A percentile compares a stretch with the other conserved stretches of the same genome.
phyloP scores from a whole-genome alignment of 176 grass and related monocot genomes.

The Aegilops longissima region DNA sequence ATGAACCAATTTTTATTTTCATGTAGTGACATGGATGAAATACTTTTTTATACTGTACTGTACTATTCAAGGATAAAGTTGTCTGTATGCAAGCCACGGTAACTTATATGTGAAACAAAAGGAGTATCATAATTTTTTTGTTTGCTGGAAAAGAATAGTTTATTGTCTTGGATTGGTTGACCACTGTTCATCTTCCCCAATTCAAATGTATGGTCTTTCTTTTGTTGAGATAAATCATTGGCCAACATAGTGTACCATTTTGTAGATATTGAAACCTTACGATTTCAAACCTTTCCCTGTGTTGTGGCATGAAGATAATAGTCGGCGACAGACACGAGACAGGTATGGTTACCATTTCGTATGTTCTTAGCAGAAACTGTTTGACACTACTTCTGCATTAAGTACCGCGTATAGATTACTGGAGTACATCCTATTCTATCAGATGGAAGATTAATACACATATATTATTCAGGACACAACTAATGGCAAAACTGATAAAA shows the following conservation, averaged over 20 bases:
- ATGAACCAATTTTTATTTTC: not conserved
- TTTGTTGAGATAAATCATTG: slow-evolving; percentile 27
- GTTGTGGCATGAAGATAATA: slow-evolving; percentile 94
- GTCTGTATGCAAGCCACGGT: not conserved
- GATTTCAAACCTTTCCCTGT: slow-evolving; percentile 95
- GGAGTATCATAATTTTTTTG: not conserved
- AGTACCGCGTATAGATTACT: not conserved
- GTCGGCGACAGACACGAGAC: slow-evolving; percentile 70
- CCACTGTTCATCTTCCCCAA: not conserved
- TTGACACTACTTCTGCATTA: not conserved
- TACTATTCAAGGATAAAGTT: not conserved
- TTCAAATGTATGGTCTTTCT: slow-evolving; percentile 16
- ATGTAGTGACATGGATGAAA: not conserved
- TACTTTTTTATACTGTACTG: not conserved
- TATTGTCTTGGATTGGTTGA: slow-evolving; percentile 4
- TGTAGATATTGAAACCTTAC: slow-evolving; percentile 77
- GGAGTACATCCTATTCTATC: slow-evolving; percentile 9
- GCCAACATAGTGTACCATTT: slow-evolving; percentile 31
- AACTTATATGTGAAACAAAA: not conserved
- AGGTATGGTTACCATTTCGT: slow-evolving; percentile 52
- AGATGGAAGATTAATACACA: slow-evolving; percentile 18
- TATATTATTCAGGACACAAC: not conserved
- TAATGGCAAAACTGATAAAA: no score
- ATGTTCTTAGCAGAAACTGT: slow-evolving; percentile 4
- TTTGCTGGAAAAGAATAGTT: not conserved